phyloP scores from a whole-genome alignment of 1,139 yeast species.

The Blastobotrys capitulatus region DNA sequence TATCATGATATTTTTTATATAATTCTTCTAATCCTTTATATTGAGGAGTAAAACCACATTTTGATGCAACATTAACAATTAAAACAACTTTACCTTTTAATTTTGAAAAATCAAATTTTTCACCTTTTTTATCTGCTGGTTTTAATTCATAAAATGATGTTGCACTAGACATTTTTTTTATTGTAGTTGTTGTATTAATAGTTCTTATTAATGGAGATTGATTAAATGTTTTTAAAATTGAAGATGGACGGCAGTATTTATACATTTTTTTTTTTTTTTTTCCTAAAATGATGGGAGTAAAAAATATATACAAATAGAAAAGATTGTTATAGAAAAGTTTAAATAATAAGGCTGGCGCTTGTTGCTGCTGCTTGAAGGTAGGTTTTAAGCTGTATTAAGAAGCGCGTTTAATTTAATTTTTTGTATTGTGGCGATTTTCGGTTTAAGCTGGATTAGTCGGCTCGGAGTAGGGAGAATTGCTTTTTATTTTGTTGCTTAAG shows the following conservation, averaged over 20 bases:
- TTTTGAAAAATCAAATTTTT: constrained; percentile 60
- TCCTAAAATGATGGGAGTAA: too few species aligned
- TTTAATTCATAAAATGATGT: constrained; percentile 49
- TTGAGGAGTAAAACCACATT: constrained; percentile 55
- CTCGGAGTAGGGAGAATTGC: too few species aligned
- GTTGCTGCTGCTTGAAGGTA: too few species aligned
- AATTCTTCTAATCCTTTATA: constrained; percentile 79
- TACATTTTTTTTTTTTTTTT: neutral
- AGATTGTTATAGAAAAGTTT: neutral
- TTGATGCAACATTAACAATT: constrained; percentile 88
- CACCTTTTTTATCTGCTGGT: constrained; percentile 53
- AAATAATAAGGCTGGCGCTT: neutral
- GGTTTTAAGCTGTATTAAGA: too few species aligned
- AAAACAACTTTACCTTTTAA: constrained; percentile 87
- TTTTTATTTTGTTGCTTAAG: too few species aligned
- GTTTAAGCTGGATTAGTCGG: too few species aligned
- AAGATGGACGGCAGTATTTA: neutral
- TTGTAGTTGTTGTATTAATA: neutral
- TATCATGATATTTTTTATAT: constrained; percentile 68
- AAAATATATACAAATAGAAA: too few species aligned
- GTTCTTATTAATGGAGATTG: neutral
- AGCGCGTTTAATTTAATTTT: too few species aligned
- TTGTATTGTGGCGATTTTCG: too few species aligned
- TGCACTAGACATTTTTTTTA: constrained; percentile 20
- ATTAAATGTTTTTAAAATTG: neutral